A percentile compares a stretch with the other conserved stretches of the same genome.
These are phyloP conservation scores for Centrapalus pauciflorus DNA, from an alignment of 129 eudicot genomes.

Conservation along the genomic window DNA sequence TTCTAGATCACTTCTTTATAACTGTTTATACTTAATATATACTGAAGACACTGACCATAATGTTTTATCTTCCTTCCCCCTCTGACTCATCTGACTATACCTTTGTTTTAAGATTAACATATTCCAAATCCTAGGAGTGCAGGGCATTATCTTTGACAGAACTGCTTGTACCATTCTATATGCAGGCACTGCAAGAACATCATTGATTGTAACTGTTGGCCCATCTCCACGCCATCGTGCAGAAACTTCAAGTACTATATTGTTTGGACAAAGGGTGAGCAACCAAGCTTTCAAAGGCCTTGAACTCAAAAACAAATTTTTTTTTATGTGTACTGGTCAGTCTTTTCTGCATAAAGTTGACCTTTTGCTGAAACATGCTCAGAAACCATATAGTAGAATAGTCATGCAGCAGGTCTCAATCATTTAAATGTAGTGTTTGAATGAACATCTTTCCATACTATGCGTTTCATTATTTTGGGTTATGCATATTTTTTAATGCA, in stretches of 20 bases:
- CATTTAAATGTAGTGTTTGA: background rate
- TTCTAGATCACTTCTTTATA: background rate
- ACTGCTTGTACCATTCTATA: background rate
- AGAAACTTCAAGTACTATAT: constrained; percentile 90
- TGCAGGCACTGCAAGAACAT: constrained; percentile 96
- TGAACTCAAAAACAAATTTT: background rate
- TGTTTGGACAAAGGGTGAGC: constrained; percentile 99
- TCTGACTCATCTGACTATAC: background rate
- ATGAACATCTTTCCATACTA: background rate
- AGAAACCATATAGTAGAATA: constrained; percentile 4
- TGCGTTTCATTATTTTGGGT: background rate
- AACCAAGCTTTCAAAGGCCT: constrained; percentile 11
- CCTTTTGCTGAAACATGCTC: background rate
- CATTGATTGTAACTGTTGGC: constrained; percentile 84
- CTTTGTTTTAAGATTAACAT: background rate
- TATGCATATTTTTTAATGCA: constrained; percentile 6
- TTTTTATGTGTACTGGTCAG: background rate
- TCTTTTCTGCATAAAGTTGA: constrained; percentile 1
- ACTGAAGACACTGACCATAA: too few relatives aligned
- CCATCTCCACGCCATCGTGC: constrained; percentile 99
- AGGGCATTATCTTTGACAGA: background rate
- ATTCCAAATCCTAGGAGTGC: background rate
- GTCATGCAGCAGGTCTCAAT: constrained; percentile 8
- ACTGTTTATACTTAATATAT: background rate
- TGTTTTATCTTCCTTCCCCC: too few relatives aligned